Evolutionary conservation across 2,329 filamentous ascomycete genomes (phyloP).

Genomic region (Trichoderma citrinoviride): DNA sequence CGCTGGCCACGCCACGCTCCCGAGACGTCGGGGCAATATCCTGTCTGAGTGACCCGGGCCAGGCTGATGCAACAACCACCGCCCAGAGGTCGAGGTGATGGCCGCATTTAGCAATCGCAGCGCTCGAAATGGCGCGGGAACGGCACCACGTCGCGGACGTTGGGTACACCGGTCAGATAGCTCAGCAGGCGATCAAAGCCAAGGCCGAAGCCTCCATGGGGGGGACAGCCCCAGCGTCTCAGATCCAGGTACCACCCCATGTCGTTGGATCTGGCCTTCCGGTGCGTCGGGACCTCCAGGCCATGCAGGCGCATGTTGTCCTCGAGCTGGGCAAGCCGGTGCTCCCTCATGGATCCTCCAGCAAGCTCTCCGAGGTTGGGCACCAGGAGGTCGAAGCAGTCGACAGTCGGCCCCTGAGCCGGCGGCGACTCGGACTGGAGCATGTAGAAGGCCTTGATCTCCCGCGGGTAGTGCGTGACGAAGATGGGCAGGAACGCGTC

Average conservation of each 20-base stretch:
- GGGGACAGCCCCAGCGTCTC: slow-evolving; percentile 84
- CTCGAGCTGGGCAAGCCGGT: slow-evolving; percentile 65
- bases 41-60: slow-evolving; percentile 7
- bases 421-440: slow-evolving; percentile 37
- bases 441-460: slow-evolving; percentile 85
- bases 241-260: slow-evolving; percentile 88
- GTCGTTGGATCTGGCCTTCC: slow-evolving; percentile 29
- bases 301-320: slow-evolving; percentile 69
- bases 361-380: slow-evolving; percentile 83
- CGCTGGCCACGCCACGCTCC: slow-evolving; percentile 13
- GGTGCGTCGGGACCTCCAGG: slow-evolving; percentile 45
- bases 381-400: slow-evolving; percentile 87
- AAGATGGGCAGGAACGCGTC: slow-evolving; percentile 68
- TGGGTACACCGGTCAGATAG: slow-evolving; percentile 78
- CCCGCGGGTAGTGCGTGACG: slow-evolving; percentile 86
- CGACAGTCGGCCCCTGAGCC: slow-evolving; percentile 57
- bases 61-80: neutral
- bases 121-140: slow-evolving; percentile 74
- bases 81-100: slow-evolving; percentile 1
- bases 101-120: slow-evolving; percentile 52
- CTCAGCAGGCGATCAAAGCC: slow-evolving; percentile 85
- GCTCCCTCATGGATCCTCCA: slow-evolving; percentile 85
- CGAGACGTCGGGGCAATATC: slow-evolving; percentile 22
- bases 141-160: slow-evolving; percentile 79
- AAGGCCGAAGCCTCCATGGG: slow-evolving; percentile 86